Evolutionary conservation across 768 basidiomycete genomes (phyloP), one percentile per base, ranked within the genome.

Genomic region (Russula sp.): DNA sequence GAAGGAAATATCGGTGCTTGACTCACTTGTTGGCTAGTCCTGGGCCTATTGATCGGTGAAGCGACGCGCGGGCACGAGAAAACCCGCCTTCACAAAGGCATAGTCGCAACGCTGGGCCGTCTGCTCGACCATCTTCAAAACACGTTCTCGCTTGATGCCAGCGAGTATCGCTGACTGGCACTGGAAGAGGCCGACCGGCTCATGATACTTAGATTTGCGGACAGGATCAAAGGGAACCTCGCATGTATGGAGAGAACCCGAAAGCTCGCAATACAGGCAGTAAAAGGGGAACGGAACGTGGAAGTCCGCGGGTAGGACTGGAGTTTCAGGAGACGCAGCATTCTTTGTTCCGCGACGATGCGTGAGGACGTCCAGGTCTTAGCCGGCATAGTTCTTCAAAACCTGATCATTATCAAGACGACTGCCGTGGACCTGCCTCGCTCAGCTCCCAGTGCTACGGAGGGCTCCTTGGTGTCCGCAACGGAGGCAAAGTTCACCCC

Each of bases 181-280:
- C 83, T 99, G 29, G 97, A 99, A 70, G 97, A 99, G 76, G 95
- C 96, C 7, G 97, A 99, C 74, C 81, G 94, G 45, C 76, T 99
- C 54, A 98, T 98, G 95, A 95, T 98, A 65, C 83, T 98, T 46
- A 97, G 97, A 0, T 99, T 99, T 65, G 95, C 97, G 72, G 94
- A 98, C 70, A 92, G 93, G 0, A 89, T 99, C 68, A 83, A 82
- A 59, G 93, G 92, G 1, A 97, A 98, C 65, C 76, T 98, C 39
- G 83, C 87, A 69, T 87, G 88, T 10, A 73, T 99, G 22, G 93
- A 98, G 61, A 93, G 93, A 0, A 81, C 92, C 55, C 74, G 83
- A 54, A 86, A 84, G 65, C 77, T 95, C 7, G 93, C 91, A 56
- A 59, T 71, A 50, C 81, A 84, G 67, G 91, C 87, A 0, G 77